Evolutionary conservation across 2,329 filamentous ascomycete species (phyloP).

Genomic region (Hypomyces rosellus): DNA sequence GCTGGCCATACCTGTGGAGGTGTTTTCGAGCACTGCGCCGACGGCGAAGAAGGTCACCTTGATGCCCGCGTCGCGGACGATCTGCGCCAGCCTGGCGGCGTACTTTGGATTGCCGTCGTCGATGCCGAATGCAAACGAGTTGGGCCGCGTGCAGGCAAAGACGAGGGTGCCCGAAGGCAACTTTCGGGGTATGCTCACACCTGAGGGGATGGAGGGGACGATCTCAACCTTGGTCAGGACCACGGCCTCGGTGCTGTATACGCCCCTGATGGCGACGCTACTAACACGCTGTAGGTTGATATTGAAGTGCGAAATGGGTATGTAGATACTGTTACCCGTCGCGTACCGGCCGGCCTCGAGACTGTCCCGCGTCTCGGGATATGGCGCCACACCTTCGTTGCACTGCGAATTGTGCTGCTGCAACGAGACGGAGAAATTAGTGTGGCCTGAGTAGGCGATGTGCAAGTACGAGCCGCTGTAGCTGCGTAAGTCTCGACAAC

Average conservation of each 20-base stretch:
- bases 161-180: slow-evolving; percentile 54
- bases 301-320: slow-evolving; percentile 61
- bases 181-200: slow-evolving; percentile 50
- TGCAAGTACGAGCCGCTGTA: slow-evolving; percentile 57
- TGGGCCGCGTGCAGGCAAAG: slow-evolving; percentile 59
- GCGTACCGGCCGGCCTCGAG: slow-evolving; percentile 57
- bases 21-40: slow-evolving; percentile 54
- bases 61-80: slow-evolving; percentile 54
- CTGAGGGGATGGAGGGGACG: slow-evolving; percentile 45
- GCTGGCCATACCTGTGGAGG: slow-evolving; percentile 52
- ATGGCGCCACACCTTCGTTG: slow-evolving; percentile 48
- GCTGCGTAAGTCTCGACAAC: slow-evolving; percentile 44
- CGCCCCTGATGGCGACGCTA: slow-evolving; percentile 58
- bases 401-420: slow-evolving; percentile 62
- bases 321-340: slow-evolving; percentile 52
- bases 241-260: slow-evolving; percentile 49
- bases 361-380: slow-evolving; percentile 62
- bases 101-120: slow-evolving; percentile 57
- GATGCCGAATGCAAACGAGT: slow-evolving; percentile 67
- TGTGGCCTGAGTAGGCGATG: slow-evolving; percentile 56
- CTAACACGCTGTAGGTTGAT: slow-evolving; percentile 50
- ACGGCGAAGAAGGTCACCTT: slow-evolving; percentile 68
- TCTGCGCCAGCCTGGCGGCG: slow-evolving; percentile 42
- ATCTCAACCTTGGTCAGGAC: slow-evolving; percentile 55
- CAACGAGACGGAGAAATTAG: slow-evolving; percentile 56